Evolutionary conservation across 2,329 filamentous ascomycete genomes (phyloP).

Genomic region (Pleurostoma richardsiae): DNA sequence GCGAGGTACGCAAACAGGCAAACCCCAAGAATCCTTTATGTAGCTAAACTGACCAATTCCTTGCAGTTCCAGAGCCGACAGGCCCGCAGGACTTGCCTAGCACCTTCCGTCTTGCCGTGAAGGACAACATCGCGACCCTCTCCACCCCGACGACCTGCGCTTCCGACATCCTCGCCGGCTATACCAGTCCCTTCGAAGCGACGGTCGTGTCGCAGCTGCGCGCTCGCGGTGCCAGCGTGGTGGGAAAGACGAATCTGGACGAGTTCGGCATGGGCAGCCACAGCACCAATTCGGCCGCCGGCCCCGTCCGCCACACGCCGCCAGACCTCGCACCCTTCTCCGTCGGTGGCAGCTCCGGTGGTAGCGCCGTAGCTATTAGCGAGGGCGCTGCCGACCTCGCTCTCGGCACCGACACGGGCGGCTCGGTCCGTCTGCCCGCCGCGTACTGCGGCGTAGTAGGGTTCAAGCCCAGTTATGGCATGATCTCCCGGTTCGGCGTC

Average conservation of each 20-base stretch:
- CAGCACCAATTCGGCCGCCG: constrained; percentile 19
- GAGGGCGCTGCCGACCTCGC: constrained; percentile 55
- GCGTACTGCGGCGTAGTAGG: constrained; percentile 80
- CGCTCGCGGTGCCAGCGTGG: constrained; percentile 54
- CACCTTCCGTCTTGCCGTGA: constrained; percentile 53
- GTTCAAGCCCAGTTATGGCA: constrained; percentile 88
- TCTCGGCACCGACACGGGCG: constrained; percentile 89
- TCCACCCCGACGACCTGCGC: constrained; percentile 75
- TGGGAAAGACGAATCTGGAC: constrained; percentile 88
- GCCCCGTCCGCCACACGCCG: constrained; percentile 14
- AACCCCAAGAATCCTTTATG: too few relatives aligned
- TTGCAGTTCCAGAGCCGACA: not conserved
- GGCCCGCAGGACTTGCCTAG: not conserved
- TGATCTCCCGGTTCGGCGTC: constrained; percentile 80
- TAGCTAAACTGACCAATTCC: not conserved
- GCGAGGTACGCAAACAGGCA: not conserved
- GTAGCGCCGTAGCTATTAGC: constrained; percentile 81
- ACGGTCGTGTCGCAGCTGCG: constrained; percentile 70
- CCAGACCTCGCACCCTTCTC: not conserved
- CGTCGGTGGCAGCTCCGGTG: constrained; percentile 86
- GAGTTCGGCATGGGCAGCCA: constrained; percentile 42
- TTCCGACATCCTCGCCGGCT: constrained; percentile 66
- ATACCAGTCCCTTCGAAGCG: constrained; percentile 74
- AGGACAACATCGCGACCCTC: constrained; percentile 71
- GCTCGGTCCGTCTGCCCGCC: constrained; percentile 80